These are phyloP conservation scores for Mortierella hygrophila DNA, from an alignment of 192 early-diverging fungal species.

Conservation along the genomic window DNA sequence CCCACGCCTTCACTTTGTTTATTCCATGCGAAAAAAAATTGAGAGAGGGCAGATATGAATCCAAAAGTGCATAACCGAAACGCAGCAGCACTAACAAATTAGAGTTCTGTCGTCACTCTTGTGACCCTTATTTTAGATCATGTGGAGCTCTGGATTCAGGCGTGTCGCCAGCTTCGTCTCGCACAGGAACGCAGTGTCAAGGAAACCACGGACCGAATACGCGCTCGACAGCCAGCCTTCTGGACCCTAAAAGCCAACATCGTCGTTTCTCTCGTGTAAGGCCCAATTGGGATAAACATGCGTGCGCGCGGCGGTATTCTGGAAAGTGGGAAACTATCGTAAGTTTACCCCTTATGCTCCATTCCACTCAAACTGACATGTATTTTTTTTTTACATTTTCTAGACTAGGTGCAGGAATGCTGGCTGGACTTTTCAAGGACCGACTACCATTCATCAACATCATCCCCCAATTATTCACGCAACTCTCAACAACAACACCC, in stretches of 20 bases:
- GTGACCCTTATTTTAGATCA: conserved; percentile 14
- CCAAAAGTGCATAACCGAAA: neutral
- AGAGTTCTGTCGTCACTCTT: neutral
- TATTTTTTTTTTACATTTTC: neutral
- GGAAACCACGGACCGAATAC: neutral
- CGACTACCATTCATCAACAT: neutral
- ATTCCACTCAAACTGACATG: neutral
- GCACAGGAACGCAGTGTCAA: conserved; percentile 13
- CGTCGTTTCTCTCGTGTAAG: conserved; percentile 1
- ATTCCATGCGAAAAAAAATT: no score
- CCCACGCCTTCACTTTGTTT: neutral
- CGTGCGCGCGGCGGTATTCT: no score
- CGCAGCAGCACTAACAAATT: neutral
- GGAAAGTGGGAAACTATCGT: no score
- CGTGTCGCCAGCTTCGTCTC: conserved; percentile 15
- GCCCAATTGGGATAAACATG: neutral
- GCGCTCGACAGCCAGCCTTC: neutral
- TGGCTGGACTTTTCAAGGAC: conserved; percentile 4
- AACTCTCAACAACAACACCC: neutral
- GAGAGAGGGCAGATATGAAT: neutral
- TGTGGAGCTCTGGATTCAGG: conserved; percentile 26
- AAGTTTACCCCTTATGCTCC: neutral
- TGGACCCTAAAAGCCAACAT: conserved; percentile 18
- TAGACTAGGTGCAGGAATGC: neutral
- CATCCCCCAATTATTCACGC: neutral